phyloP scores from a whole-genome alignment of 805 yeast genomes.

The Wickerhamomyces sydowiorum region DNA sequence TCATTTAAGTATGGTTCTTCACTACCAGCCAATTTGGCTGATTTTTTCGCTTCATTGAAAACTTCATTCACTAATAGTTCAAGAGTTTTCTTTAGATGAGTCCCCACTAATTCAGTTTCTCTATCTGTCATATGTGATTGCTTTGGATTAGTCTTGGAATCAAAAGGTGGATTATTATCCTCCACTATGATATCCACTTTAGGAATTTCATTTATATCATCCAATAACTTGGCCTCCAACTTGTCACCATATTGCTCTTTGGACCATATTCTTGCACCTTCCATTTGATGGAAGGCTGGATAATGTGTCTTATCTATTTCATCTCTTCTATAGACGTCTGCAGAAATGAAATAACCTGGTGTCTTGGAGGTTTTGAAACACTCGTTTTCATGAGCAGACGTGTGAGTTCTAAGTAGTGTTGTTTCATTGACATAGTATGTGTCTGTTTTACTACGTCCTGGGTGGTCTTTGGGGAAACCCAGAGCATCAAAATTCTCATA shows the following conservation, averaged over 20 bases:
- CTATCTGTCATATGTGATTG: constrained; percentile 67
- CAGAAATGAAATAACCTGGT: constrained; percentile 88
- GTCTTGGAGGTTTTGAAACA: constrained; percentile 64
- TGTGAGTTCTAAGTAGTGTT: constrained; percentile 80
- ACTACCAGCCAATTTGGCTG: constrained; percentile 57
- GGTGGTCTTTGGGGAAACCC: constrained; percentile 89
- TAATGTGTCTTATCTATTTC: constrained; percentile 95
- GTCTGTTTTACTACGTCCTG: constrained; percentile 88
- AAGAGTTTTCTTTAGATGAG: constrained; percentile 79
- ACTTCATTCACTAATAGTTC: constrained; percentile 81
- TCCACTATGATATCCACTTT: constrained; percentile 66
- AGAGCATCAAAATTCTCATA: constrained; percentile 86
- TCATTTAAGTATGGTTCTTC: constrained; percentile 55
- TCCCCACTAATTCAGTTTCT: constrained; percentile 64
- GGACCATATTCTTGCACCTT: constrained; percentile 88
- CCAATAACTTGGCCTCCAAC: constrained; percentile 39
- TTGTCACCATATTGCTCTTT: constrained; percentile 32
- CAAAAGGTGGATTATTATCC: constrained; percentile 57
- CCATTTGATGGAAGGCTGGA: constrained; percentile 97
- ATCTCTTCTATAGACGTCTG: constrained; percentile 94
- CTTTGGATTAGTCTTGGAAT: constrained; percentile 62
- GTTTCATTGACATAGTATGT: constrained; percentile 83
- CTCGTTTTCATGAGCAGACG: constrained; percentile 93
- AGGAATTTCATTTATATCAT: constrained; percentile 64
- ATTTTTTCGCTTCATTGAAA: constrained; percentile 62